Base-by-base conservation (phyloP, 2,329 filamentous ascomycete genomes). In the Microdochium bolleyi region DNA sequence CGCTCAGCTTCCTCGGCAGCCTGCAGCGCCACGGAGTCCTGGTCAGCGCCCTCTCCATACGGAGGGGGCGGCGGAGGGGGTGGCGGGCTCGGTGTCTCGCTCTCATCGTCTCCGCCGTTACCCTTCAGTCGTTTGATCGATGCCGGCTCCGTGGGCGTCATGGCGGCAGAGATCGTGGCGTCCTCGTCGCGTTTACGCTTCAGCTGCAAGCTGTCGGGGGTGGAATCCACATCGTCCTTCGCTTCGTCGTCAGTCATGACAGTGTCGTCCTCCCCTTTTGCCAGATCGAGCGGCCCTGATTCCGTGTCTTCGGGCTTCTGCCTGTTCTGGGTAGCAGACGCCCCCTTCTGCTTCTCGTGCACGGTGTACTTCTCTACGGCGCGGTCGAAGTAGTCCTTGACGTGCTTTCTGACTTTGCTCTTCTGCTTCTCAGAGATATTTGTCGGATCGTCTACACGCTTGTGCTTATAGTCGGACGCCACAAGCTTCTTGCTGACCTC, bases 381-480 rank as follows among this genome's bases (percentile, higher is more conserved):
- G 64, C 90, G 92, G 55, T 95, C 89, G 63, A 96, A 86, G 67
- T 87, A 97, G 50, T 91, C 85, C 57, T 88, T 86, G 54, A 92
- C 90, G 64, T 87, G 90, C 53, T 82, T 85, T 71, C 89, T 95
- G 54, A 96, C 82, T 57, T 91, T 89, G 64, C 85, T 86, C 61
- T 86, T 81, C 62, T 94, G 88, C 64, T 89, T 92, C 34, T 88
- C 80, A 25, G 79, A 81, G 58, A 96, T 85, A 49, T 66, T 65
- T 13, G 83, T 89, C 0, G 91, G 92, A 62, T 96, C 86, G 48
- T 83, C 79, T 10, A 96, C 91, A n/a, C 90, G 85, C 49, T 84
- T 83, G 63, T 92, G 87, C 67, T 95, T 95, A 72, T 89, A 96
- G 67, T 97, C 92, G 0, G 90, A 94, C 19, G 88, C 83, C 21